phyloP scores from a whole-genome alignment of 352 stramenopile species.

The Pythium rishiriense region DNA sequence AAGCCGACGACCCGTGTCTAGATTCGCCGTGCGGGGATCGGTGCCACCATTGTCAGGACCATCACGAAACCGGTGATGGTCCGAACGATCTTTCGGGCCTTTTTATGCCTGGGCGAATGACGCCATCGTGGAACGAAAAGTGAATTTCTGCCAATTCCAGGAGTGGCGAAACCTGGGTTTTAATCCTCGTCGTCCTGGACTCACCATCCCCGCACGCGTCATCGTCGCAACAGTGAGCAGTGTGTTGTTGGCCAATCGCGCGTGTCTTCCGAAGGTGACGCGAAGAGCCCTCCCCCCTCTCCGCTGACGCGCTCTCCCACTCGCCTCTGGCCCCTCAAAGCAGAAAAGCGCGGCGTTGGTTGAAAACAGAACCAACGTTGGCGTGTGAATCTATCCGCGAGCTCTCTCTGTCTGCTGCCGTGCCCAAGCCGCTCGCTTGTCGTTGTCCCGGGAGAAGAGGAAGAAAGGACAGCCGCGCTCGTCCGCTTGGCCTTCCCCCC shows the following conservation, averaged over 20 bases:
- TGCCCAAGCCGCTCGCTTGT: conserved; percentile 8
- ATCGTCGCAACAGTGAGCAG: conserved; percentile 3
- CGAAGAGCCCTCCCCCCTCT: not conserved
- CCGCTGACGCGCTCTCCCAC: not conserved
- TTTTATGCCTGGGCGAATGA: not conserved
- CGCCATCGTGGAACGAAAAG: not conserved
- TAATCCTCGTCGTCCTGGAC: not conserved
- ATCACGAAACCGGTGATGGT: not conserved
- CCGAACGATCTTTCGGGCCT: not conserved
- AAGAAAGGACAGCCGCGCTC: conserved; percentile 4
- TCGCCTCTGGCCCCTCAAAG: not conserved
- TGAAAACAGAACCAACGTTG: conserved; percentile 16
- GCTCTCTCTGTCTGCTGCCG: conserved; percentile 5
- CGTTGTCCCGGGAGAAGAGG: conserved; percentile 8
- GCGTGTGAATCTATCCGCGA: not conserved
- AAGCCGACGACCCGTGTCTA: no score
- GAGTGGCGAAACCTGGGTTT: conserved; percentile 4
- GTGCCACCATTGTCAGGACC: not conserved
- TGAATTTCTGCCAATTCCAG: not conserved
- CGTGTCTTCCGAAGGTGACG: conserved; percentile 16
- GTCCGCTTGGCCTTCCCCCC: not conserved
- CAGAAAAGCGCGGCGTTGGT: conserved; percentile 12
- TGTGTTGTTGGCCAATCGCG: conserved; percentile 7
- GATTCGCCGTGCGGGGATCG: no score
- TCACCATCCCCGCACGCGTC: conserved; percentile 3